Evolutionary conservation across 345 rosid species (phyloP).

Genomic region (Salix caprea): DNA sequence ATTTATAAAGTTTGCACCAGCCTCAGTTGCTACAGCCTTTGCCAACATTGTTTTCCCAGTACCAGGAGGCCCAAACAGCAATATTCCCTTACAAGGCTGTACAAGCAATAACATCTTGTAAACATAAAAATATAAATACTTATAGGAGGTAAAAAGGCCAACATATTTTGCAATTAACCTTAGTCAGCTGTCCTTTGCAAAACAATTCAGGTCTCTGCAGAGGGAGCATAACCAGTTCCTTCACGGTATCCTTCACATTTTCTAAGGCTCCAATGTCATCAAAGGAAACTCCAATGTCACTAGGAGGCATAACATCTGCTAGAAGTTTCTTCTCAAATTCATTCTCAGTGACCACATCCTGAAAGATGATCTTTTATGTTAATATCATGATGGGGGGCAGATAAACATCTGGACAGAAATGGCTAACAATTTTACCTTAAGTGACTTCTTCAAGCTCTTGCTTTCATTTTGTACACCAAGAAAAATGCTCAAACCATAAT

Average conservation of each 20-base stretch:
- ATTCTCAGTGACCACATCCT: constrained; percentile 98
- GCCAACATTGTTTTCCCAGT: constrained; percentile 99
- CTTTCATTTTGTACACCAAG: constrained; percentile 62
- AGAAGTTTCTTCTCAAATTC: constrained; percentile 98
- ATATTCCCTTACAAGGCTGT: constrained; percentile 97
- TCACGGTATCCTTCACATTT: constrained; percentile 96
- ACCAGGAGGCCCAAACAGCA: constrained; percentile 99
- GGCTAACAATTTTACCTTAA: constrained; percentile 48
- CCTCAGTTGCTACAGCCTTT: constrained; percentile 98
- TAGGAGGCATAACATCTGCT: constrained; percentile 94
- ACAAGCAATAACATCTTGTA: not conserved
- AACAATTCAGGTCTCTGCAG: constrained; percentile 98
- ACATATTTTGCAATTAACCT: constrained; percentile 43
- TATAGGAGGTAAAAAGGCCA: not conserved
- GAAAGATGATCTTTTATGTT: constrained; percentile 9
- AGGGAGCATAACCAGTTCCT: constrained; percentile 99
- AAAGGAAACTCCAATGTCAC: constrained; percentile 91
- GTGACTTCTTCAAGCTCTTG: constrained; percentile 75
- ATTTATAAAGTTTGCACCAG: constrained; percentile 97
- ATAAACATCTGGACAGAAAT: not conserved
- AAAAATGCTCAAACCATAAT: constrained; percentile 63
- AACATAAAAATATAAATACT: not conserved
- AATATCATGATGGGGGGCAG: not conserved
- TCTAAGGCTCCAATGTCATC: constrained; percentile 96
- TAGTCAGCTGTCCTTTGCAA: constrained; percentile 95